These are phyloP conservation scores for Teratosphaeria destructans DNA, from an alignment of 2,329 filamentous ascomycete genomes.

Conservation along the genomic window DNA sequence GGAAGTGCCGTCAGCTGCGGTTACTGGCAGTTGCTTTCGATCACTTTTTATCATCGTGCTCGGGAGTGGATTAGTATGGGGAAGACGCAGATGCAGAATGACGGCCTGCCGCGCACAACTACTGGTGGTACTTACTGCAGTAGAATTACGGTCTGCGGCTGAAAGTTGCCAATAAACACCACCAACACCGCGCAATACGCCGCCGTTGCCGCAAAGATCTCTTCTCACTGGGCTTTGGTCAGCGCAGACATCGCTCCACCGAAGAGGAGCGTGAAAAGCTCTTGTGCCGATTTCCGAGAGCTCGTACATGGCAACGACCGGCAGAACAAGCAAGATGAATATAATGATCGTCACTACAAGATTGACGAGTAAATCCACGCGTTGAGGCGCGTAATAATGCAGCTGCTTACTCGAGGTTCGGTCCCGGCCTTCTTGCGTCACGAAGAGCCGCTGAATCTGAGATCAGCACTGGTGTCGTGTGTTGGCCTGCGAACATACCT, in stretches of 20 bases:
- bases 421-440: slow-evolving; percentile 28
- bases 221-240: slow-evolving; percentile 14
- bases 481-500: slow-evolving; percentile 15
- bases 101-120: too few species aligned
- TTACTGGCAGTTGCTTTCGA: too few species aligned
- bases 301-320: slow-evolving; percentile 31
- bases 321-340: slow-evolving; percentile 31
- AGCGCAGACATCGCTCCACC: slow-evolving; percentile 13
- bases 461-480: background rate
- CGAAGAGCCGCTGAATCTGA: slow-evolving; percentile 24
- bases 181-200: slow-evolving; percentile 18
- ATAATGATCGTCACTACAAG: slow-evolving; percentile 34
- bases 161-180: slow-evolving; percentile 18
- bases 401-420: slow-evolving; percentile 28
- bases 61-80: too few species aligned
- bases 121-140: too few species aligned
- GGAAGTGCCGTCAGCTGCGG: too few species aligned
- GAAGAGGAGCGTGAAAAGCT: slow-evolving; percentile 27
- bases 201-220: slow-evolving; percentile 18
- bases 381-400: slow-evolving; percentile 27
- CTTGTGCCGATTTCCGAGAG: slow-evolving; percentile 21
- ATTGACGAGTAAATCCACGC: slow-evolving; percentile 32
- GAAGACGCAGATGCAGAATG: too few species aligned
- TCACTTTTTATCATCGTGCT: too few species aligned
- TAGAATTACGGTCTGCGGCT: too few species aligned